phyloP scores from a whole-genome alignment of 164 flowering plant genomes.

The Macadamia tetraphylla region DNA sequence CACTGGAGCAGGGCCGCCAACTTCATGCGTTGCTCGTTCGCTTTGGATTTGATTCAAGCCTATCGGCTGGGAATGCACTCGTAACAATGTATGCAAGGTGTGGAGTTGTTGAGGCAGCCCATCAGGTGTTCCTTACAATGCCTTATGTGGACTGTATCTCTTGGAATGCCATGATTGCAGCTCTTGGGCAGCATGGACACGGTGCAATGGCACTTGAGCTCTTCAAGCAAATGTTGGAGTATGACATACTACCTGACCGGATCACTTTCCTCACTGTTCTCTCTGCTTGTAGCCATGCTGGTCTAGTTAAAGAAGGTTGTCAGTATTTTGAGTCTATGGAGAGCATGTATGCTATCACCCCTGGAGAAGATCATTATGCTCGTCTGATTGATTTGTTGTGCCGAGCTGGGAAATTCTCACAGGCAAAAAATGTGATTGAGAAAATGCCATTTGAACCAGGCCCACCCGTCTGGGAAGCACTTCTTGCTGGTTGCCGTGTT shows the following conservation, averaged over 20 bases:
- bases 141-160: slow-evolving; percentile 42
- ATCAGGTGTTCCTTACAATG: slow-evolving; percentile 46
- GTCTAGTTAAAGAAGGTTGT: slow-evolving; percentile 62
- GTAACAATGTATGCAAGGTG: slow-evolving; percentile 80
- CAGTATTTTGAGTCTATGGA: slow-evolving; percentile 54
- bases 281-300: slow-evolving; percentile 78
- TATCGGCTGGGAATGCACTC: slow-evolving; percentile 71
- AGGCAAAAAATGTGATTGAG: slow-evolving; percentile 51
- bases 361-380: slow-evolving; percentile 81
- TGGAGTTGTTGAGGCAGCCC: slow-evolving; percentile 62
- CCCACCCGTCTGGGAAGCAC: slow-evolving; percentile 68
- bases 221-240: slow-evolving; percentile 56
- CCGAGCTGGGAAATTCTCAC: slow-evolving; percentile 66
- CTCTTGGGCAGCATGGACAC: slow-evolving; percentile 75
- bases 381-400: slow-evolving; percentile 67
- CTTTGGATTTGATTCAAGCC: slow-evolving; percentile 56
- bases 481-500: slow-evolving; percentile 66
- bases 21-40: slow-evolving; percentile 61
- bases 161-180: slow-evolving; percentile 68
- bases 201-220: slow-evolving; percentile 53
- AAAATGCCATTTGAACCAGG: slow-evolving; percentile 62
- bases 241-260: slow-evolving; percentile 54
- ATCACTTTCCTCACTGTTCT: slow-evolving; percentile 70
- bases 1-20: slow-evolving; percentile 63
- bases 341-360: slow-evolving; percentile 37